Percentiles rank a stretch among this genome's conserved stretches.
phyloP scores from a whole-genome alignment of 257 asterid genomes.

The Eustoma russellianum region DNA sequence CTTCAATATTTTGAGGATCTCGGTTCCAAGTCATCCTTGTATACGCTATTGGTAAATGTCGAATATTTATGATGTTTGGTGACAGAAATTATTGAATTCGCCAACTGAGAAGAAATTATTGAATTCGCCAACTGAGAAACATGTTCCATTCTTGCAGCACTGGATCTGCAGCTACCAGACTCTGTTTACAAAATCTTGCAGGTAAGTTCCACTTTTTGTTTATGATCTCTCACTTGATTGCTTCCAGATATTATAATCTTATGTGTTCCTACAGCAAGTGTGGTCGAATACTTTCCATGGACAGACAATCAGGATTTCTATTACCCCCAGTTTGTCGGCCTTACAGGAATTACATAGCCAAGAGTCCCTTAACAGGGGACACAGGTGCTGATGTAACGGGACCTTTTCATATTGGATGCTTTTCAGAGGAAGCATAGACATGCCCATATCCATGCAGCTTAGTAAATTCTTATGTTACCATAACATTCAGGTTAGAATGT shows the following conservation, averaged over 20 bases:
- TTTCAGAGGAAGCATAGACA: slow-evolving; percentile 35
- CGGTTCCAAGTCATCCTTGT: slow-evolving; percentile 46
- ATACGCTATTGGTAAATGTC: slow-evolving; percentile 50
- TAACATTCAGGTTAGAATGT: too few species aligned
- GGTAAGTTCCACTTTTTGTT: slow-evolving; percentile 23
- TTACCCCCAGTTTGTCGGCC: slow-evolving; percentile 76
- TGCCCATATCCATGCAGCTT: too few species aligned
- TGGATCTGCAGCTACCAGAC: slow-evolving; percentile 87
- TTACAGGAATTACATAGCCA: slow-evolving; percentile 35
- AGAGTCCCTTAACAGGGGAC: slow-evolving; percentile 21
- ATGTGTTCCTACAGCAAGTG: slow-evolving; percentile 52
- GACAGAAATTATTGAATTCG: neutral
- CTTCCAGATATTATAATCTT: neutral
- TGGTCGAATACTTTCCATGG: slow-evolving; percentile 61
- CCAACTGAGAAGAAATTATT: too few species aligned
- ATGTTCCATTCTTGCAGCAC: slow-evolving; percentile 30
- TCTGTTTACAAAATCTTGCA: slow-evolving; percentile 64
- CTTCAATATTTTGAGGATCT: slow-evolving; percentile 57
- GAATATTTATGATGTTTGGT: neutral
- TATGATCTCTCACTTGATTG: neutral
- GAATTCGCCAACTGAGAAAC: neutral
- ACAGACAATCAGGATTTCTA: slow-evolving; percentile 59
- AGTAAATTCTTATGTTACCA: too few species aligned
- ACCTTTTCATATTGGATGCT: slow-evolving; percentile 72
- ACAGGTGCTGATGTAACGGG: slow-evolving; percentile 22